Conservation (phyloP, 768 basidiomycete species). For the Fomitopsis serialis region DNA sequence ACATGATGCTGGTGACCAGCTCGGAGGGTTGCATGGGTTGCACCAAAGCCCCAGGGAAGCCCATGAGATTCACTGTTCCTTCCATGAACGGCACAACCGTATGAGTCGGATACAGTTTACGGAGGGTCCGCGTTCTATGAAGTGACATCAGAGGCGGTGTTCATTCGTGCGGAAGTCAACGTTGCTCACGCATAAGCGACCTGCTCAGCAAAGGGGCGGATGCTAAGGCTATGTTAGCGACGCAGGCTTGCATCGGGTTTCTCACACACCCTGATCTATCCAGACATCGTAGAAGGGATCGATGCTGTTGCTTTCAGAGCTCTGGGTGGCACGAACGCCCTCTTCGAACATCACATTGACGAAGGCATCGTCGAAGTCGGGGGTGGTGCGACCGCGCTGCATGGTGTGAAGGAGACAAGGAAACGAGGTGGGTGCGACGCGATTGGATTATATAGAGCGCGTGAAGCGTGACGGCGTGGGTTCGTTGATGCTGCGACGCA, state of each 20-base stretch:
- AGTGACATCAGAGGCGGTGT: not conserved
- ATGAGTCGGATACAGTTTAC: conserved; percentile 55
- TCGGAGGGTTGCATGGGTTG: conserved; percentile 44
- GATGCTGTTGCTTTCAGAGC: not conserved
- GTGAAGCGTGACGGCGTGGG: too few relatives aligned
- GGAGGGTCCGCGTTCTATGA: conserved; percentile 41
- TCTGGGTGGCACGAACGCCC: conserved; percentile 3
- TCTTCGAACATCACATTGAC: conserved; percentile 40
- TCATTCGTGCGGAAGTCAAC: not conserved
- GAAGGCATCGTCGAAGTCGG: conserved; percentile 34
- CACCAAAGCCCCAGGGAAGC: conserved; percentile 43
- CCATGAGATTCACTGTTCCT: conserved; percentile 37
- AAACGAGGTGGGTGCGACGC: not conserved
- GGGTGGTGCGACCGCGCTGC: not conserved
- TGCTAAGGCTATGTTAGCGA: not conserved
- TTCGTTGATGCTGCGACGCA: too few relatives aligned
- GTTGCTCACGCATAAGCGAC: conserved; percentile 39
- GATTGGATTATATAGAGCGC: too few relatives aligned
- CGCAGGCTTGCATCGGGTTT: not conserved
- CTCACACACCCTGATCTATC: conserved; percentile 41
- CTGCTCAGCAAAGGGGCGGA: conserved; percentile 31
- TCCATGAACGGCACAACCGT: conserved; percentile 53
- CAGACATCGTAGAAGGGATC: conserved; percentile 46
- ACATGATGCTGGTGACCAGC: conserved; percentile 43
- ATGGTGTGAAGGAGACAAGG: not conserved